Evolutionary conservation across 2,329 filamentous ascomycete genomes (phyloP).

Genomic region (Aureobasidium sp.): DNA sequence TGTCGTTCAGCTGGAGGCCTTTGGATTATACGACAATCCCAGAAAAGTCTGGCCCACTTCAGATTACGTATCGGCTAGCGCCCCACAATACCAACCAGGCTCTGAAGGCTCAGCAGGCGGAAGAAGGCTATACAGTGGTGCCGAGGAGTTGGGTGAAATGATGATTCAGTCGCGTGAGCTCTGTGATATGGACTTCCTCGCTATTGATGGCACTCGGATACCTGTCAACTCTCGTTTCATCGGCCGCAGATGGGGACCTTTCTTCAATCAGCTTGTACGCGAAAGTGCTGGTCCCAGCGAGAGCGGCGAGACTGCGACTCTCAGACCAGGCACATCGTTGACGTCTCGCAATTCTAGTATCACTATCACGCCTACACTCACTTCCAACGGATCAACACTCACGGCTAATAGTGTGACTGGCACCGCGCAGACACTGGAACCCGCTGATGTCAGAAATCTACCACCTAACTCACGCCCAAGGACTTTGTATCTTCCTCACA

Average conservation of each 20-base stretch:
- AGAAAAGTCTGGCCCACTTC: slow-evolving; percentile 71
- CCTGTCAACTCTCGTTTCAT: slow-evolving; percentile 89
- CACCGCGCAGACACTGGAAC: slow-evolving; percentile 25
- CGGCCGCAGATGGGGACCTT: slow-evolving; percentile 84
- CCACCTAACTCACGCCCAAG: slow-evolving; percentile 63
- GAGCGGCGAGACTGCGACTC: slow-evolving; percentile 65
- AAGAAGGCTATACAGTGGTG: slow-evolving; percentile 65
- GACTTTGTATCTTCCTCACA: slow-evolving; percentile 89
- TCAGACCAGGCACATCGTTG: slow-evolving; percentile 50
- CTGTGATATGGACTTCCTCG: slow-evolving; percentile 93
- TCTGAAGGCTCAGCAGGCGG: slow-evolving; percentile 61
- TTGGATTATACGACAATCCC: slow-evolving; percentile 95
- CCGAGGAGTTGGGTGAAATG: slow-evolving; percentile 78
- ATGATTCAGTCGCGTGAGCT: slow-evolving; percentile 76
- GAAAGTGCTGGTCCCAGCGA: slow-evolving; percentile 66
- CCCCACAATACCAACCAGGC: slow-evolving; percentile 36
- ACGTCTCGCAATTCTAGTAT: slow-evolving; percentile 70
- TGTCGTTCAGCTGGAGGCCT: slow-evolving; percentile 93
- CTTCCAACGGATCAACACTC: slow-evolving; percentile 36
- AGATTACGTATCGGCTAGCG: slow-evolving; percentile 77
- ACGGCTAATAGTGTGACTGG: slow-evolving; percentile 35
- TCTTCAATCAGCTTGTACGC: slow-evolving; percentile 84
- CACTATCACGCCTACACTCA: slow-evolving; percentile 69
- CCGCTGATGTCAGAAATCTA: slow-evolving; percentile 47
- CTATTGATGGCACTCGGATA: slow-evolving; percentile 82